Percentiles rank a stretch among this genome's conserved stretches.
Conservation (phyloP, 2,329 filamentous ascomycete species). For the Hypoxylon sp. region DNA sequence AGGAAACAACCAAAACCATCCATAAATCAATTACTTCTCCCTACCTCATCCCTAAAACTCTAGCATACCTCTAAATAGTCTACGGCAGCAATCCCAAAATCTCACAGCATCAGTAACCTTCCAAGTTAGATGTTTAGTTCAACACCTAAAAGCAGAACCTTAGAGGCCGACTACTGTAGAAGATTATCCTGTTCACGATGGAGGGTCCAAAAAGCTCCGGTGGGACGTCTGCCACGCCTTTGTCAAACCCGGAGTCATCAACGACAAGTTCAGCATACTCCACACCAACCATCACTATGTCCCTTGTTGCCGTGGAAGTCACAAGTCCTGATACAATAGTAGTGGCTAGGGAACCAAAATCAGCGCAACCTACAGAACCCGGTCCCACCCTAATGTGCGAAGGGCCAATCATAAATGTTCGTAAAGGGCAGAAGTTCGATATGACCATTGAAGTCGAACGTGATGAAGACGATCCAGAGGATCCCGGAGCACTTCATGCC, state of each 20-base stretch:
- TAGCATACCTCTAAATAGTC: neutral
- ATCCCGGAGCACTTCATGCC: neutral
- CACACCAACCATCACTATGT: neutral
- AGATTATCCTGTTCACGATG: neutral
- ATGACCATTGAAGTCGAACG: neutral
- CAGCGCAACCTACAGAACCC: neutral
- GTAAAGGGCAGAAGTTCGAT: neutral
- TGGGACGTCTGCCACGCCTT: neutral
- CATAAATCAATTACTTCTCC: neutral
- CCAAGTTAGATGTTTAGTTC: neutral
- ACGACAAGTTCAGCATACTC: neutral
- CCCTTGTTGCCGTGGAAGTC: constrained; percentile 1
- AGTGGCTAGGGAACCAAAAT: neutral
- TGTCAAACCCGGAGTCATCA: neutral
- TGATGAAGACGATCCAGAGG: neutral
- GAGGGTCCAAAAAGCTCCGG: neutral
- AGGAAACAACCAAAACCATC: neutral
- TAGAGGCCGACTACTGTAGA: neutral
- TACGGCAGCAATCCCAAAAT: neutral
- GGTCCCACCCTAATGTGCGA: neutral
- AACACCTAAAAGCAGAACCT: neutral
- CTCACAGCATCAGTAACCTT: neutral
- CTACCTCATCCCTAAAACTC: neutral
- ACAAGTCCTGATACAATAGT: constrained; percentile 14
- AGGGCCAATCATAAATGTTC: neutral